Base-by-base conservation (phyloP, 257 asterid genomes). In the Avicennia marina region DNA sequence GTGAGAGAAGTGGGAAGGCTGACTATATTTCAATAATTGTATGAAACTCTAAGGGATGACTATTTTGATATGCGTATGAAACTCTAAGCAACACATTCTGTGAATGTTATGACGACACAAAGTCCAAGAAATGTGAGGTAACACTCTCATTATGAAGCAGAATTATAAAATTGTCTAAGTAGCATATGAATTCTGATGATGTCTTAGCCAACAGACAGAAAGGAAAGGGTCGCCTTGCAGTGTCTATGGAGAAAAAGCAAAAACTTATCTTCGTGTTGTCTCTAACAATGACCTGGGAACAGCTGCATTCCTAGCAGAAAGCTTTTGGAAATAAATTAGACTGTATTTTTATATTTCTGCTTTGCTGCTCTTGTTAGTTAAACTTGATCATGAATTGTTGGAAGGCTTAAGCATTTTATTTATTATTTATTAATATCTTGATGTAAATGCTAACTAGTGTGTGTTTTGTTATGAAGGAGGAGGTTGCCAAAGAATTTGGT, bases 401-500 rank as follows among this genome's bases (percentile, higher is more conserved):
- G 9, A 2, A 29, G 17, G n/a, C 21, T 61, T 15, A 34, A 31
- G 39, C 39, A 18, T 11, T 41, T 3, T 3, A 4, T 45, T 45
- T 24, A 22, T 26, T 48, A n/a, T 25, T 61, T 51, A 45, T 42
- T 7, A 2, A 7, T 57, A 17, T 54, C 27, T 49, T 34, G 19
- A 19, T 27, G 45, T 15, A 19, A 36, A 38, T 47, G 17, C 41
- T 45, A 34, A 32, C 29, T 21, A 32, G 32, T 45, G 20, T 34
- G 27, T 64, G 53, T 17, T 46, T 54, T 73, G 29, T 57, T 75
- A 44, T 66, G 74, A 78, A 91, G 98, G 95, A 88, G 62, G 95
- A 87, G 67, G 94, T 88, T 25, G 98, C 96, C 62, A 83, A 78
- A 67, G 96, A 88, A 68, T 71, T 85, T 56, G 90, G 95, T 4